Evolutionary conservation across 2,329 filamentous ascomycete genomes (phyloP).

Genomic region (Colletotrichum sojae): DNA sequence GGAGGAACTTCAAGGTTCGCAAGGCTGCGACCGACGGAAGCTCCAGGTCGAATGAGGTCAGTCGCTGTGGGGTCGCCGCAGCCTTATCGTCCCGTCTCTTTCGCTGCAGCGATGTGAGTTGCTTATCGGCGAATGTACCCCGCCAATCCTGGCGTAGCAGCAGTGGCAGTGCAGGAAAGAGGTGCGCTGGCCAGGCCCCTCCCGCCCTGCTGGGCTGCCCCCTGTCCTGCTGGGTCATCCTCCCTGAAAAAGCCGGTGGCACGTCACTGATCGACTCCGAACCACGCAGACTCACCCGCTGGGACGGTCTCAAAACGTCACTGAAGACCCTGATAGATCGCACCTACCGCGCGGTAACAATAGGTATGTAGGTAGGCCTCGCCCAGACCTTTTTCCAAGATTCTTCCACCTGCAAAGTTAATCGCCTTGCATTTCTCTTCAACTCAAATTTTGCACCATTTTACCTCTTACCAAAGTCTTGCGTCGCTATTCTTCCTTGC

Average conservation of each 20-base stretch:
- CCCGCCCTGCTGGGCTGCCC: neutral
- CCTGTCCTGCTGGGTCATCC: conserved; percentile 6
- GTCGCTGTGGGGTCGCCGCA: neutral
- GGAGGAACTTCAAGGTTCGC: neutral
- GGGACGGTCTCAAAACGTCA: neutral
- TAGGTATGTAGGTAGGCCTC: too few relatives aligned
- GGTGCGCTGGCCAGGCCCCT: conserved; percentile 13
- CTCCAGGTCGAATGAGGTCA: conserved; percentile 23
- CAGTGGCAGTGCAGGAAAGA: conserved; percentile 31
- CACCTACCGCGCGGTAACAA: neutral
- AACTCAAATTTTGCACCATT: too few relatives aligned
- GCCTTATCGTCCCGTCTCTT: conserved; percentile 5
- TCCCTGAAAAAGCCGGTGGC: too few relatives aligned
- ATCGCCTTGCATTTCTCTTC: too few relatives aligned
- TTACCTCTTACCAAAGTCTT: too few relatives aligned
- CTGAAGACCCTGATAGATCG: neutral
- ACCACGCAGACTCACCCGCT: too few relatives aligned
- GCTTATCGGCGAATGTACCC: conserved; percentile 29
- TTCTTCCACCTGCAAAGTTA: too few relatives aligned
- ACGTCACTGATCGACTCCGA: too few relatives aligned
- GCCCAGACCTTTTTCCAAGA: too few relatives aligned
- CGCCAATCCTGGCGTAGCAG: conserved; percentile 19
- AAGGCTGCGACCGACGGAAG: neutral
- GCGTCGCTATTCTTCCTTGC: conserved; percentile 5
- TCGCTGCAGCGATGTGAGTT: neutral